These are phyloP conservation scores for Sextonia rubra DNA, from an alignment of 164 flowering plant genomes.

Conservation along the genomic window DNA sequence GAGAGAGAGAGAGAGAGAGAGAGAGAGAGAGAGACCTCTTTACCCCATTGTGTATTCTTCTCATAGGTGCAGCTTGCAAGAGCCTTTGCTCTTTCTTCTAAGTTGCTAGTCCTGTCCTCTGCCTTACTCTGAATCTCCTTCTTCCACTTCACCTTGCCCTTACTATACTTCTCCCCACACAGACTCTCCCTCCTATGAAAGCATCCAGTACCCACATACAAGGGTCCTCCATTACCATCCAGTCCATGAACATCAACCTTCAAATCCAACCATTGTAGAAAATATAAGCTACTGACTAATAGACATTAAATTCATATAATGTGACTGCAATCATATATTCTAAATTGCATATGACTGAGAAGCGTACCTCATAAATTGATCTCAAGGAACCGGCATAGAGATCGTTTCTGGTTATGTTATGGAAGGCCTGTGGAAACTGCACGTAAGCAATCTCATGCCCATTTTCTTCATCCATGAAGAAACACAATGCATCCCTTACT, in stretches of 20 bases:
- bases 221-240: conserved; percentile 31
- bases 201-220: conserved; percentile 33
- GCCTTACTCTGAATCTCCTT: neutral
- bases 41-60: conserved; percentile 34
- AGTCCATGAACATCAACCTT: conserved; percentile 22
- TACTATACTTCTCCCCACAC: conserved; percentile 18
- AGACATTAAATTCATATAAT: neutral
- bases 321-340: neutral
- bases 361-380: conserved; percentile 11
- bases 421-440: conserved; percentile 29
- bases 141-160: conserved; percentile 9
- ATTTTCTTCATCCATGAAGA: conserved; percentile 34
- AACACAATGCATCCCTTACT: conserved; percentile 29
- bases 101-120: conserved; percentile 10
- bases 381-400: conserved; percentile 7
- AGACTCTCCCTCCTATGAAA: conserved; percentile 32
- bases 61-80: conserved; percentile 31
- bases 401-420: conserved; percentile 21
- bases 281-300: neutral
- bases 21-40: conserved; percentile 26
- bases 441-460: conserved; percentile 30
- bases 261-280: neutral
- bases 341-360: neutral
- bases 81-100: conserved; percentile 23
- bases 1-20: conserved; percentile 7